phyloP scores from a whole-genome alignment of 345 rosid species.

The Laguncularia racemosa region DNA sequence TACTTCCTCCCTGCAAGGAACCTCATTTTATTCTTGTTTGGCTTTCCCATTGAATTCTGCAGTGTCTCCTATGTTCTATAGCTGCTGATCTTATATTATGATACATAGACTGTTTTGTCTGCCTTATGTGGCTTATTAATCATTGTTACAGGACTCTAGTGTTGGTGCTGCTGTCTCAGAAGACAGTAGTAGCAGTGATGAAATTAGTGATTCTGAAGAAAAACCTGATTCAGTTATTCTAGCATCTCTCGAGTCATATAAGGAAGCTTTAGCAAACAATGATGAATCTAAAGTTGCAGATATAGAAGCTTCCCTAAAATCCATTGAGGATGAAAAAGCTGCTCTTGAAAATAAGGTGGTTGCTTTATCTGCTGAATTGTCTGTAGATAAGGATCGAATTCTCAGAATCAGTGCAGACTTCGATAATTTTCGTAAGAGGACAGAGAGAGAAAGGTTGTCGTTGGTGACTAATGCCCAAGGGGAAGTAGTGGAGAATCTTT shows the following conservation, averaged over 20 bases:
- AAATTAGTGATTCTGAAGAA: slow-evolving; percentile 36
- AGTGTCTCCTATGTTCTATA: background rate
- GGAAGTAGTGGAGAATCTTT: slow-evolving; percentile 75
- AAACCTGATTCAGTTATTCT: slow-evolving; percentile 35
- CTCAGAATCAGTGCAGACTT: slow-evolving; percentile 91
- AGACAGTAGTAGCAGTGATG: slow-evolving; percentile 28
- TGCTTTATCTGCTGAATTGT: slow-evolving; percentile 51
- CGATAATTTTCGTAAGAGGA: slow-evolving; percentile 93
- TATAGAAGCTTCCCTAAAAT: slow-evolving; percentile 55
- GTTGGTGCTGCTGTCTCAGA: slow-evolving; percentile 45
- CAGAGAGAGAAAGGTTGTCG: slow-evolving; percentile 78
- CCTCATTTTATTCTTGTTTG: too few relatives aligned
- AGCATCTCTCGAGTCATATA: slow-evolving; percentile 45
- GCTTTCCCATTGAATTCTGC: too few relatives aligned
- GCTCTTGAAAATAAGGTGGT: slow-evolving; percentile 50
- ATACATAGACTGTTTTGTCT: background rate
- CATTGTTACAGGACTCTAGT: slow-evolving; percentile 45
- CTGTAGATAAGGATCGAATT: slow-evolving; percentile 62
- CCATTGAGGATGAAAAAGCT: slow-evolving; percentile 60
- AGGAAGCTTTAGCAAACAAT: slow-evolving; percentile 59
- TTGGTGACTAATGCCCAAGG: slow-evolving; percentile 87
- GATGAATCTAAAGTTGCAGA: slow-evolving; percentile 54
- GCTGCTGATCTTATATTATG: background rate
- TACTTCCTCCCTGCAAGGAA: too few relatives aligned
- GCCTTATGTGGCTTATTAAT: slow-evolving; percentile 13